Evolutionary conservation across 2,329 filamentous ascomycete genomes (phyloP).

Genomic region (Exophiala calicioides): DNA sequence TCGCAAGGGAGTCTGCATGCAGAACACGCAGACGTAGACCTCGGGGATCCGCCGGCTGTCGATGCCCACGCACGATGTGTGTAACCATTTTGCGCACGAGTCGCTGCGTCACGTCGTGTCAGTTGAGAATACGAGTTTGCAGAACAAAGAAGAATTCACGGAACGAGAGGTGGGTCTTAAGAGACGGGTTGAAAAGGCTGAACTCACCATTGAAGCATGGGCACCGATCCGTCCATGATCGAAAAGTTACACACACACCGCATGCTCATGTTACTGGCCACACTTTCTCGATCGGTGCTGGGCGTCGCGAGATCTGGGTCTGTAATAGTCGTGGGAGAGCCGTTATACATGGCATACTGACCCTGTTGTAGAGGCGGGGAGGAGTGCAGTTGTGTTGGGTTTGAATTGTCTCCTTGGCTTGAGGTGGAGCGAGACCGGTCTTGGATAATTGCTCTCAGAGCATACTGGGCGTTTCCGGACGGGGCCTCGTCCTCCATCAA

Average conservation of each 20-base stretch:
- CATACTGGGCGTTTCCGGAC: slow-evolving; percentile 48
- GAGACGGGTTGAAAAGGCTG: too few relatives aligned
- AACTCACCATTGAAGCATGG: slow-evolving; percentile 61
- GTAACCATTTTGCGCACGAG: slow-evolving; percentile 64
- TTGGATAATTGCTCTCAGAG: slow-evolving; percentile 48
- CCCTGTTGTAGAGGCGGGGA: slow-evolving; percentile 46
- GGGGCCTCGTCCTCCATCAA: slow-evolving; percentile 35
- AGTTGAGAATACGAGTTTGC: neutral
- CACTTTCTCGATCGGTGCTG: slow-evolving; percentile 54
- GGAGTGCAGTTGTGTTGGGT: slow-evolving; percentile 41
- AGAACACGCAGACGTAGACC: slow-evolving; percentile 55
- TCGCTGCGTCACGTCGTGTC: slow-evolving; percentile 43
- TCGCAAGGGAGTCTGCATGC: slow-evolving; percentile 46
- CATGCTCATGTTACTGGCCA: slow-evolving; percentile 53
- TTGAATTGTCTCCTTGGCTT: slow-evolving; percentile 27
- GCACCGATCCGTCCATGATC: slow-evolving; percentile 53
- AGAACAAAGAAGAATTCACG: too few relatives aligned
- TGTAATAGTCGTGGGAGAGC: slow-evolving; percentile 54
- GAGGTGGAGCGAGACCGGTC: slow-evolving; percentile 35
- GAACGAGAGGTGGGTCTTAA: too few relatives aligned
- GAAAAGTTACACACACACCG: slow-evolving; percentile 59
- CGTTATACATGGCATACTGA: slow-evolving; percentile 42
- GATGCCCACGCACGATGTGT: slow-evolving; percentile 60
- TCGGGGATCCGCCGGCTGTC: slow-evolving; percentile 49
- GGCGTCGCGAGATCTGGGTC: slow-evolving; percentile 55